Percentiles rank a stretch among this genome's conserved stretches.
phyloP scores from a whole-genome alignment of 139 green algal species.

The Closterium sp. region DNA sequence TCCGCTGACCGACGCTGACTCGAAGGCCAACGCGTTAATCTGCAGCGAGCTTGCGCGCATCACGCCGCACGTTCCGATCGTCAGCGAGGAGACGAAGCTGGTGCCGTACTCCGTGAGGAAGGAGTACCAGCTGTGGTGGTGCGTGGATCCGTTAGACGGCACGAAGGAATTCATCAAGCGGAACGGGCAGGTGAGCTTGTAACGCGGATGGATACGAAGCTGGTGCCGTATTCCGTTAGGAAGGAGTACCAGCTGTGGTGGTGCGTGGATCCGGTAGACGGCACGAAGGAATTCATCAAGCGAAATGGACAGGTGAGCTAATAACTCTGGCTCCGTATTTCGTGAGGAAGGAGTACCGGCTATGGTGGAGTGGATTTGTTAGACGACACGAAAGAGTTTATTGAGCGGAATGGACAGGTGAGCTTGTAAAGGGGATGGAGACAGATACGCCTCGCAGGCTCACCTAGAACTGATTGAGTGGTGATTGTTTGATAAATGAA shows the following conservation, averaged over 20 bases:
- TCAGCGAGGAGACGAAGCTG: slow-evolving; percentile 78
- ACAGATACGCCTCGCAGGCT: too few species aligned
- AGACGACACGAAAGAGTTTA: slow-evolving; percentile 90
- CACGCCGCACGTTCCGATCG: slow-evolving; percentile 78
- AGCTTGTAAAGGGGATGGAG: too few species aligned
- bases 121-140: slow-evolving; percentile 63
- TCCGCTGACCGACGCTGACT: slow-evolving; percentile 76
- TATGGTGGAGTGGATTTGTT: slow-evolving; percentile 81
- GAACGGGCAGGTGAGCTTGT: slow-evolving; percentile 60
- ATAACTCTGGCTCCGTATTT: slow-evolving; percentile 61
- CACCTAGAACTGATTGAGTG: too few species aligned
- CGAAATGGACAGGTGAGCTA: too few species aligned
- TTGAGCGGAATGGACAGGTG: too few species aligned
- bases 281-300: too few species aligned
- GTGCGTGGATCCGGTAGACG: too few species aligned
- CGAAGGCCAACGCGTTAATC: slow-evolving; percentile 74
- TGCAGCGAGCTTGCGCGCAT: slow-evolving; percentile 46
- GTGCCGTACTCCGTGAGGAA: slow-evolving; percentile 66
- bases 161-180: slow-evolving; percentile 92
- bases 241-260: too few species aligned
- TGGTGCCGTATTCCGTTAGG: too few species aligned
- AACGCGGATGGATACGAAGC: not conserved
- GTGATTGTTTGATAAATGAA: too few species aligned
- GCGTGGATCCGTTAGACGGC: slow-evolving; percentile 83
- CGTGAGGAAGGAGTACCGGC: slow-evolving; percentile 58